Evolutionary conservation across 148 eudicot genomes (phyloP), one percentile per base, ranked within the genome.

Genomic region (Tetragonia tetragonoides): DNA sequence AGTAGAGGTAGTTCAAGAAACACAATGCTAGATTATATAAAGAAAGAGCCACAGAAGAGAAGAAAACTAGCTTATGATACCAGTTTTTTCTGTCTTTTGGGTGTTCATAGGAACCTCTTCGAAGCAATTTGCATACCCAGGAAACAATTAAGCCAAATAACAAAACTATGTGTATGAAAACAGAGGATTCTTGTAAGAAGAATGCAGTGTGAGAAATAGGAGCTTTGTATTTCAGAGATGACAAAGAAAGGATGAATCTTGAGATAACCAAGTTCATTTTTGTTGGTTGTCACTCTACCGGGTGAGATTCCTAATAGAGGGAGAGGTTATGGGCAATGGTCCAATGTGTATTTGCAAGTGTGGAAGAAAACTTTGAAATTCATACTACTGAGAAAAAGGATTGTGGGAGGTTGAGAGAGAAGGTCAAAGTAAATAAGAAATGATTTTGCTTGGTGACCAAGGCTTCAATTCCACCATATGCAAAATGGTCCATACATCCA

Each of bases 1-100:
- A 88, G 53, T 72, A 80, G 74, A 88, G 85, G 72, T 81, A 81
- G 73, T 70, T 72, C 76, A 87, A 81, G 20, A 80, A 69, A 73
- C 85, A 87, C 3, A 85, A 69, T 40, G 71, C 75, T 66, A 86
- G 54, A 79, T 81, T 86, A 44, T 83, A 82, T 12, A 86, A 18
- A 54, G 85, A 77, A 40, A 92, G 77, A 53, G 62, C 57, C 41
- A 83, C 56, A 49, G 84, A 87, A 60, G 80, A 79, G 75, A 78
- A 81, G 38, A 88, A 70, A 24, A 84, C 79, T 5, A 68, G 79
- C 59, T 74, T 81, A 54, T 79, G 85, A 69, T 74, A 74, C 79
- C 84, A 54, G 24, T 84, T 69, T 57, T 77, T 74, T 63, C 59
- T 70, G 53, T 40, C 56, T 70, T 81, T 91, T 6, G 77, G 77